A percentile compares a stretch with the other conserved stretches of the same genome.
These are phyloP conservation scores for Echinochloa phyllopogon DNA, from an alignment of 176 grass and related monocot species.

Conservation along the genomic window DNA sequence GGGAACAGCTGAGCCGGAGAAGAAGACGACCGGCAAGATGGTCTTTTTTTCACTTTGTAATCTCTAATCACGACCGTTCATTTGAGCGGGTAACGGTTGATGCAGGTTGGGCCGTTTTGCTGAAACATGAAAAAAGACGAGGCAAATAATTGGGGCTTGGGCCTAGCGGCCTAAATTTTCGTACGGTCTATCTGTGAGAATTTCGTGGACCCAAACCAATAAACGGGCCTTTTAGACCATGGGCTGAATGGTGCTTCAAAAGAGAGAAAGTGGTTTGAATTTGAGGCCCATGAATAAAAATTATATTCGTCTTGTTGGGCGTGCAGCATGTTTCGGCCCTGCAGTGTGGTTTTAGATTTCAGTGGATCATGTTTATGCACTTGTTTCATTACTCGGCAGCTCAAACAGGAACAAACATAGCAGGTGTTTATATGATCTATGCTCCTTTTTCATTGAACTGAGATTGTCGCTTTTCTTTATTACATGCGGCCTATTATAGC, in stretches of 20 bases:
- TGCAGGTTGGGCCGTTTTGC: neutral
- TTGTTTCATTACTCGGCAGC: no score
- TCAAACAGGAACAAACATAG: no score
- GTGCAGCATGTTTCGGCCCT: no score
- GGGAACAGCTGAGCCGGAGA: neutral
- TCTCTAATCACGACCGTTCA: conserved; percentile 41
- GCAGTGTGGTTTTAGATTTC: no score
- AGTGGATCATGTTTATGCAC: no score
- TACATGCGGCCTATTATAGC: no score
- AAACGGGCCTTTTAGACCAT: neutral
- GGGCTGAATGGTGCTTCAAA: neutral
- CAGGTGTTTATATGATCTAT: no score
- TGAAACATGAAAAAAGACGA: neutral
- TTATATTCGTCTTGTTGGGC: neutral
- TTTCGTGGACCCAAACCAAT: no score
- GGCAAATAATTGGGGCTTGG: no score
- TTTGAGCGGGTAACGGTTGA: conserved; percentile 42
- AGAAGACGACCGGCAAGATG: conserved; percentile 28
- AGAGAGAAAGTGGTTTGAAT: neutral
- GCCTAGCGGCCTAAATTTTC: neutral
- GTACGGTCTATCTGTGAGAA: no score
- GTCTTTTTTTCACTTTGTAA: neutral
- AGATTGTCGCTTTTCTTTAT: no score
- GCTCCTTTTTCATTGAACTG: no score
- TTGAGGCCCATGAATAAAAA: neutral